Evolutionary conservation across 441 rosid genomes (phyloP).

Genomic region (Pelargonium myrrhifolium): DNA sequence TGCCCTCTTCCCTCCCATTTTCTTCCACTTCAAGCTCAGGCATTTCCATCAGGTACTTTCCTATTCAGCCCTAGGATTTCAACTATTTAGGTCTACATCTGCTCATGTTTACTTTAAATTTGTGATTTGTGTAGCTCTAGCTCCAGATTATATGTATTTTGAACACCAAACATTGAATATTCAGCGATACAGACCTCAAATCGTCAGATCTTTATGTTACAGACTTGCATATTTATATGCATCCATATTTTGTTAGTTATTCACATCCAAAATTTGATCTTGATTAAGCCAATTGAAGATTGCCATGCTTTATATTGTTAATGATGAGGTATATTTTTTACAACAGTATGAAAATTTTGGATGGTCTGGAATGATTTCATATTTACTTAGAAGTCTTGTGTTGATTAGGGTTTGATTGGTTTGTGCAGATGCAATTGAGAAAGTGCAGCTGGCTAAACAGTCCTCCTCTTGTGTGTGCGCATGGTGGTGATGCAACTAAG

Average conservation of each 20-base stretch:
- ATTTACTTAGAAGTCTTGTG: neutral
- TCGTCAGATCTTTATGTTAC: too few species aligned
- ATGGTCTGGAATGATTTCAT: neutral
- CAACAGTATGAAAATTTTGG: neutral
- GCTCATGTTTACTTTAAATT: neutral
- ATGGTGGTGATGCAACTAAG: constrained; percentile 84
- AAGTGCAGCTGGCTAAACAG: constrained; percentile 73
- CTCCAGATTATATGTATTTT: neutral
- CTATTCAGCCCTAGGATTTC: constrained; percentile 4
- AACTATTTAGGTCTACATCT: neutral
- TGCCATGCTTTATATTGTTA: neutral
- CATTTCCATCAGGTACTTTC: constrained; percentile 50
- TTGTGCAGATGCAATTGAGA: constrained; percentile 40
- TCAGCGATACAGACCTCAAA: too few species aligned
- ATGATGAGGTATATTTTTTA: neutral
- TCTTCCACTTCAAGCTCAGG: constrained; percentile 81
- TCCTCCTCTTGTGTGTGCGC: constrained; percentile 97
- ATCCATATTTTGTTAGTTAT: too few species aligned
- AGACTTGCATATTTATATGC: too few species aligned
- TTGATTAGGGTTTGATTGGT: neutral
- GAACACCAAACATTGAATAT: too few species aligned
- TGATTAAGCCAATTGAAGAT: neutral
- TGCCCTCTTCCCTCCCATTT: constrained; percentile 73
- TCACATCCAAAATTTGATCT: neutral
- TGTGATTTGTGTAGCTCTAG: neutral